Conservation (phyloP, 345 rosid genomes). For the Eucalyptus melliodora region DNA sequence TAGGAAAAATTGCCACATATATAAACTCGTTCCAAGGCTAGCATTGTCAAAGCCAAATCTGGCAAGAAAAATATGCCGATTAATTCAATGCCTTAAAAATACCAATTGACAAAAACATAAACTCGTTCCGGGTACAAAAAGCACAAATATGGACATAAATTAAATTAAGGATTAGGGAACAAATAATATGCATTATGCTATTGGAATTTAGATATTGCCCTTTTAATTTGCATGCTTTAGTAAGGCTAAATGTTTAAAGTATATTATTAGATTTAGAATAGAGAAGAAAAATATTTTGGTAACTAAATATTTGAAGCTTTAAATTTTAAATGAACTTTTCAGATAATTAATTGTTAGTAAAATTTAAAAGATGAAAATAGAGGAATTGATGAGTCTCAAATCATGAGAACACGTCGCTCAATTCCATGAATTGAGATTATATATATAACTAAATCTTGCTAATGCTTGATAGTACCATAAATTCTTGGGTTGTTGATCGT, state of each 20-base stretch:
- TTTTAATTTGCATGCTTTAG: background rate
- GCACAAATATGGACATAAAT: background rate
- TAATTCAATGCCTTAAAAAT: background rate
- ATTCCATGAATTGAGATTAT: too few relatives aligned
- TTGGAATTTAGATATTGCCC: background rate
- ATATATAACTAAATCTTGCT: too few relatives aligned
- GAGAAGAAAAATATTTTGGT: background rate
- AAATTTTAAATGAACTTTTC: too few relatives aligned
- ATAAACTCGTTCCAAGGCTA: background rate
- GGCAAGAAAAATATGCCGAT: background rate
- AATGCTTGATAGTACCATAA: too few relatives aligned
- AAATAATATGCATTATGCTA: fast-evolving
- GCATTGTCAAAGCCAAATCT: background rate
- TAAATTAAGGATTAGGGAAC: background rate
- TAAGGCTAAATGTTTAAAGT: background rate
- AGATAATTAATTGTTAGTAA: too few relatives aligned
- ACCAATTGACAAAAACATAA: background rate
- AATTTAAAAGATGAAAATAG: too few relatives aligned
- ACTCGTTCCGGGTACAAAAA: background rate
- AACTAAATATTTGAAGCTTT: too few relatives aligned
- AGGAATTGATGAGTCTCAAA: too few relatives aligned
- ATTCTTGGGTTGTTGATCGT: too few relatives aligned
- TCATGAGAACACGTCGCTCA: fast-evolving
- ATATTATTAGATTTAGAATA: too few relatives aligned
- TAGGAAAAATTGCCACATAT: background rate